phyloP scores from a whole-genome alignment of 495 filamentous ascomycete genomes.

The Poronia punctata region DNA sequence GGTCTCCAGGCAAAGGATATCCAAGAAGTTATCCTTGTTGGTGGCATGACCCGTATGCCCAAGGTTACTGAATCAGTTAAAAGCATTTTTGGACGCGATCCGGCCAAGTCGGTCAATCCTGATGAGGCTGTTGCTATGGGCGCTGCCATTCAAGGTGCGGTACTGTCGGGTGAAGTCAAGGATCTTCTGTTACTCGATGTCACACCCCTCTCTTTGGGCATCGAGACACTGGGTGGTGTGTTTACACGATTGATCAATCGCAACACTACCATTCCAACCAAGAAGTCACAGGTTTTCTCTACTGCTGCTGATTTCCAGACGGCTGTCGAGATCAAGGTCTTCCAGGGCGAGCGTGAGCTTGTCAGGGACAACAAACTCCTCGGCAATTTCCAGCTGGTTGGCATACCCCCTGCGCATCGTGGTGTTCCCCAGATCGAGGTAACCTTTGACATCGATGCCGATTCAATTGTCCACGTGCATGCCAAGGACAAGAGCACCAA shows the following conservation, averaged over 20 bases:
- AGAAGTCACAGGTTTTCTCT: slow-evolving; percentile 98
- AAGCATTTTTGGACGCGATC: slow-evolving; percentile 94
- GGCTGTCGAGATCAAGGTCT: slow-evolving; percentile 99
- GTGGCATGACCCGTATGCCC: slow-evolving; percentile 99
- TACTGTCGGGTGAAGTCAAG: slow-evolving; percentile 93
- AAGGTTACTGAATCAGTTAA: slow-evolving; percentile 98
- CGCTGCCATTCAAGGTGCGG: slow-evolving; percentile 96
- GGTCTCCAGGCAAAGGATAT: slow-evolving; percentile 90
- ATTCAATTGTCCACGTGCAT: slow-evolving; percentile 97
- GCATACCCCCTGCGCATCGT: slow-evolving; percentile 94
- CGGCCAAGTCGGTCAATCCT: slow-evolving; percentile 98
- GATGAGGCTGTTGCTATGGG: slow-evolving; percentile 99
- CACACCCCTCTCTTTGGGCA: slow-evolving; percentile 95
- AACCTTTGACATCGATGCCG: slow-evolving; percentile 98
- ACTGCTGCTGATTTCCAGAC: slow-evolving; percentile 99
- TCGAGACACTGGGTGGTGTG: slow-evolving; percentile 98
- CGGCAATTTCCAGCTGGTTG: slow-evolving; percentile 99
- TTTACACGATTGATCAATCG: slow-evolving; percentile 99
- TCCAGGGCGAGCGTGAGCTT: slow-evolving; percentile 99
- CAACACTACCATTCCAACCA: slow-evolving; percentile 99
- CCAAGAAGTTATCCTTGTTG: slow-evolving; percentile 97
- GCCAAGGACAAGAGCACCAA: slow-evolving; percentile 99
- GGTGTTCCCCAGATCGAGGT: slow-evolving; percentile 98
- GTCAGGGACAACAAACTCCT: slow-evolving; percentile 98
- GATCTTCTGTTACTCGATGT: slow-evolving; percentile 95